Conservation (phyloP, 2,329 filamentous ascomycete genomes). For the Stylonectria norvegica region DNA sequence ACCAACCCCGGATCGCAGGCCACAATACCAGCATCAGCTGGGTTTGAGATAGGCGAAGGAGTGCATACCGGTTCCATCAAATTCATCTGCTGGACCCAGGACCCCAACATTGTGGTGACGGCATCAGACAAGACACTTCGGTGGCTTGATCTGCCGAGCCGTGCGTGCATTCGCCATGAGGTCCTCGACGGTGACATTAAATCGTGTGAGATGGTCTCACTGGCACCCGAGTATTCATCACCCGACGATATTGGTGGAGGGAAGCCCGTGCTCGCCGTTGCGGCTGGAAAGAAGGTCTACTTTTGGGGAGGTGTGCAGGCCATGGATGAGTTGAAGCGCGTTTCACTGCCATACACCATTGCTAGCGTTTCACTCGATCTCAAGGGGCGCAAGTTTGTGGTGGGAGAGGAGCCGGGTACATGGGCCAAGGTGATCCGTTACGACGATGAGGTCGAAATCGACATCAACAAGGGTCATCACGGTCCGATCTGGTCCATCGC, state of each 20-base stretch:
- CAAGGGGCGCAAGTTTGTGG: slow-evolving; percentile 77
- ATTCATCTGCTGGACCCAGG: slow-evolving; percentile 89
- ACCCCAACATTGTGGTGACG: slow-evolving; percentile 85
- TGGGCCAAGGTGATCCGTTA: slow-evolving; percentile 96
- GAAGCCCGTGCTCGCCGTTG: slow-evolving; percentile 74
- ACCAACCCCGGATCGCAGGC: slow-evolving; percentile 38
- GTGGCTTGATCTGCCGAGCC: slow-evolving; percentile 87
- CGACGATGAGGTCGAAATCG: slow-evolving; percentile 77
- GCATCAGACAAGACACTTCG: slow-evolving; percentile 88
- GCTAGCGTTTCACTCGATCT: slow-evolving; percentile 87
- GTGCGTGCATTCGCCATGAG: slow-evolving; percentile 71
- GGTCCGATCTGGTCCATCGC: slow-evolving; percentile 95
- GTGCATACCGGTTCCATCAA: slow-evolving; percentile 88
- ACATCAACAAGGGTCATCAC: slow-evolving; percentile 94
- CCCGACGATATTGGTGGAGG: slow-evolving; percentile 64
- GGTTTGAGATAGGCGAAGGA: slow-evolving; percentile 84
- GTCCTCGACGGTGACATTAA: slow-evolving; percentile 81
- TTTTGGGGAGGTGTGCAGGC: slow-evolving; percentile 80
- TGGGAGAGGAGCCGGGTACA: slow-evolving; percentile 86
- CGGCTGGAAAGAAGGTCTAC: slow-evolving; percentile 90
- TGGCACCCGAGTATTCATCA: slow-evolving; percentile 57
- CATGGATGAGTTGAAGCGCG: slow-evolving; percentile 70
- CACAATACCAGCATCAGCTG: slow-evolving; percentile 56
- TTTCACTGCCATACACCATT: slow-evolving; percentile 77
- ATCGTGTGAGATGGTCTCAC: slow-evolving; percentile 81